Base-by-base conservation (phyloP, 345 rosid genomes). In the Isatis tinctoria region DNA sequence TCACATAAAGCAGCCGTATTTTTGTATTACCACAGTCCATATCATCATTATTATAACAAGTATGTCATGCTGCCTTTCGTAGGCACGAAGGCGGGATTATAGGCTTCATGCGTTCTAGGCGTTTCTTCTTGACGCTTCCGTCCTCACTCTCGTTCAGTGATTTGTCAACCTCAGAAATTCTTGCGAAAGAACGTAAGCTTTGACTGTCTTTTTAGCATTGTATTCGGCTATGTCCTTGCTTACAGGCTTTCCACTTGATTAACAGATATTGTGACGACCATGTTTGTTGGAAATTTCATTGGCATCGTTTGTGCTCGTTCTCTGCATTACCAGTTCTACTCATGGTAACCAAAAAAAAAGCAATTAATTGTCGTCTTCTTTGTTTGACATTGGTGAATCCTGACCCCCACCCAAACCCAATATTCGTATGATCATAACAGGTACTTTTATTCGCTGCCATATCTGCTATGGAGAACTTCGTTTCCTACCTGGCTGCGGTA, bases 281-380 rank as follows among this genome's bases (percentile, higher is more conserved):
- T 95, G 94, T 85, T 92, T 70, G 76, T 75, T 75, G 97, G 98
- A 60, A 92, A 95, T 86, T 95, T 95, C 72, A 85, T 95, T 47
- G 99, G 99, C 78, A 79, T 95, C 61, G 41, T 90, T 6, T 95
- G 88, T 52, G 96, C 99, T 45, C 92, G 99, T 33, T 92, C 99
- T 48, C 84, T 95, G 83, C 99, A 95, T 76, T 95, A 92, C 79
- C 97, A 95, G 78, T 95, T 95, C 79, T 95, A 95, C 78, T 90
- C 97, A 24, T 95, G 99, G 99, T 94, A 81, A 66, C 82, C 44
- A 13, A 62, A 60, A 17, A 44, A 37, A 27, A 16, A 2, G 30
- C 6, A 0, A 2, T 6, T 47, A 27, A 7, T 32, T 6, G 5
- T 32, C 27, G 18, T 16, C 44, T 26, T 71, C 36, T 39, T 30